Evolutionary conservation across 2,329 filamentous ascomycete species (phyloP), one percentile per base, ranked within the genome.

Genomic region (Aspergillus candidus): DNA sequence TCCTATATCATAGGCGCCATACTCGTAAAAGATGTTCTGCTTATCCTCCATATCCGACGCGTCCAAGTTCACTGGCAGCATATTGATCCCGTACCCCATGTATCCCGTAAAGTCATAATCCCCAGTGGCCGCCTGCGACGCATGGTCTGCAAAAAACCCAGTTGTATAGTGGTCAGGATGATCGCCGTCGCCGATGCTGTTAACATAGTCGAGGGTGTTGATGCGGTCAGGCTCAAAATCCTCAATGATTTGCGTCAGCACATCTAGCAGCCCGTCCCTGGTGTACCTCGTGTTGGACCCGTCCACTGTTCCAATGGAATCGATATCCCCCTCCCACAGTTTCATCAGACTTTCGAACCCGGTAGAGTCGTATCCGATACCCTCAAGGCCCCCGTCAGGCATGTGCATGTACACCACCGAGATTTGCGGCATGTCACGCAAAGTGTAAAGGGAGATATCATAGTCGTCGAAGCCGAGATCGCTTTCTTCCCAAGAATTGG

Each of bases 141-240:
- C 22, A 10, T 27, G 22, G 22, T 27, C 22, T 27, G 22, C 47
- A 32, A 55, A 53, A 17, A 38, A 52, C 0, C 30, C 52, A 3
- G 45, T 40, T 8, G 47, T 33, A 30, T 50, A 38, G 32, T 55
- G 49, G 14, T 55, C 52, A 27, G 43, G 48, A 22, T 53, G 51
- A 27, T 55, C 52, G 0, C 50, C 44, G 5, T 47, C 40, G 4
- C 49, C 45, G 27, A 44, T 39, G 22, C 27, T 35, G 12, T 49
- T 17, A 10, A 47, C 48, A 37, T 35, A 53, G 32, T 53, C 51
- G 13, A 40, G 35, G 2, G 49, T 53, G 29, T 55, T 55, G 35
- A 55, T 39, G 10, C 42, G 40, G 15, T 49, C 43, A 1, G 43
- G 47, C 0, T 27, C 15, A 12, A 48, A 53, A 2, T 40, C 38